phyloP scores from a whole-genome alignment of 2,329 filamentous ascomycete genomes.

The Fusarium musae region DNA sequence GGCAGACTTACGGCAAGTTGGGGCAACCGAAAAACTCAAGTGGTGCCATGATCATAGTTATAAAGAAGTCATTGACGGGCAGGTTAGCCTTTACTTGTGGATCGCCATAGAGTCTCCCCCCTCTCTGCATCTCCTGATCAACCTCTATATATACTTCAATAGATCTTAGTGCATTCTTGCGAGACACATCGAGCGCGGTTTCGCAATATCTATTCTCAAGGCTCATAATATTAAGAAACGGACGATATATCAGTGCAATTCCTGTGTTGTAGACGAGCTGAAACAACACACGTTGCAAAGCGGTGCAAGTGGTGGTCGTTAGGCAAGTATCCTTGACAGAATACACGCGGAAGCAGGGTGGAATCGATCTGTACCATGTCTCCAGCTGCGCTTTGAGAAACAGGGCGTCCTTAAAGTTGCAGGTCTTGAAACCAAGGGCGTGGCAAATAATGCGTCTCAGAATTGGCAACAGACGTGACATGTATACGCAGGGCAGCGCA shows the following conservation, averaged over 20 bases:
- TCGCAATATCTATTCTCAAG: neutral
- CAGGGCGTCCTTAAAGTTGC: neutral
- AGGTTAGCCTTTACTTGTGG: neutral
- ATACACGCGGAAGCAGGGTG: neutral
- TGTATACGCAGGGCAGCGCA: neutral
- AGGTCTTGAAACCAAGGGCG: conserved; percentile 2
- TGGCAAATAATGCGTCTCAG: conserved; percentile 14
- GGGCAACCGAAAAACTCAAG: conserved; percentile 16
- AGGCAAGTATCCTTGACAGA: conserved; percentile 7
- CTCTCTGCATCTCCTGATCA: conserved; percentile 17
- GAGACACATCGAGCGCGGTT: conserved; percentile 1
- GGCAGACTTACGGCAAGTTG: conserved; percentile 1
- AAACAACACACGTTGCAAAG: conserved; percentile 17
- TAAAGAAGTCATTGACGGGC: conserved; percentile 3
- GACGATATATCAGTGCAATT: conserved; percentile 6
- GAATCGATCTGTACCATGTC: conserved; percentile 21
- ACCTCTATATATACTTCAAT: conserved; percentile 19
- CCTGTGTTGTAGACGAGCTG: conserved; percentile 24
- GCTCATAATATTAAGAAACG: conserved; percentile 3
- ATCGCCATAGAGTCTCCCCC: conserved; percentile 16
- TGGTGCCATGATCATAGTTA: conserved; percentile 3
- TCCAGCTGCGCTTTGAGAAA: neutral
- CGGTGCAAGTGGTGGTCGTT: neutral
- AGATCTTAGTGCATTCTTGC: conserved; percentile 11
- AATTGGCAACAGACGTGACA: conserved; percentile 14